phyloP scores from a whole-genome alignment of 2,329 filamentous ascomycete genomes.

The Stachybotrys echinatus region DNA sequence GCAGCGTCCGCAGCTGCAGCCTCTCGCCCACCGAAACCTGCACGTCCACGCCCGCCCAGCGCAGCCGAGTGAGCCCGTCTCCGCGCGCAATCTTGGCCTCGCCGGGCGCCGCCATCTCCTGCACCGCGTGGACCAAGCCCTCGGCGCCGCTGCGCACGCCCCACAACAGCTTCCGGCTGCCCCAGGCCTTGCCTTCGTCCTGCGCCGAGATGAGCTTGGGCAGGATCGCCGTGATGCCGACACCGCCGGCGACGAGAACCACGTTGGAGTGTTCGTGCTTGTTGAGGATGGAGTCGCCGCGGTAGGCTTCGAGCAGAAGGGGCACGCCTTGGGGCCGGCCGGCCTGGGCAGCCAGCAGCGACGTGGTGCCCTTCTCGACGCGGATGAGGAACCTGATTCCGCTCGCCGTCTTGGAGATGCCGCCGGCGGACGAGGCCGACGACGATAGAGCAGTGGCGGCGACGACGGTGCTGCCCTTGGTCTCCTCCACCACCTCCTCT shows the following conservation, averaged over 20 bases:
- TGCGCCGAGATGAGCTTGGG: conserved; percentile 12
- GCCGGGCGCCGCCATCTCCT: conserved; percentile 8
- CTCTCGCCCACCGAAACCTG: conserved; percentile 12
- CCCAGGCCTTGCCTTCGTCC: conserved; percentile 5
- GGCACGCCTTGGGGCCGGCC: background rate
- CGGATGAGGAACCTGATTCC: background rate
- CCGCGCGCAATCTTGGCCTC: background rate
- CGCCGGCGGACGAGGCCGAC: background rate
- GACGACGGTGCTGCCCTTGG: background rate
- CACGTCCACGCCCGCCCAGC: conserved; percentile 12
- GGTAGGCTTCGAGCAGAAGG: background rate
- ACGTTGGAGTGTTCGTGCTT: conserved; percentile 14
- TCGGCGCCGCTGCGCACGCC: conserved; percentile 9
- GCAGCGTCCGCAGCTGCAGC: conserved; percentile 9
- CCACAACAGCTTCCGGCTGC: conserved; percentile 15
- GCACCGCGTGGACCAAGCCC: conserved; percentile 13
- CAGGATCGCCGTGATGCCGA: conserved; percentile 22
- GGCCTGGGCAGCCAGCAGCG: background rate
- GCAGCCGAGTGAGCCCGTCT: background rate
- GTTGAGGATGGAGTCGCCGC: background rate
- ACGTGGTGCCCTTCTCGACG: conserved; percentile 4
- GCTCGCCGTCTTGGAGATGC: background rate
- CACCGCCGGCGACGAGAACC: conserved; percentile 22
- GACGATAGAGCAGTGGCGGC: background rate
- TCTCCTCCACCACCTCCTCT: background rate